Base-by-base conservation (phyloP, 2,329 filamentous ascomycete genomes). In the Allantophomopsis lycopodina region DNA sequence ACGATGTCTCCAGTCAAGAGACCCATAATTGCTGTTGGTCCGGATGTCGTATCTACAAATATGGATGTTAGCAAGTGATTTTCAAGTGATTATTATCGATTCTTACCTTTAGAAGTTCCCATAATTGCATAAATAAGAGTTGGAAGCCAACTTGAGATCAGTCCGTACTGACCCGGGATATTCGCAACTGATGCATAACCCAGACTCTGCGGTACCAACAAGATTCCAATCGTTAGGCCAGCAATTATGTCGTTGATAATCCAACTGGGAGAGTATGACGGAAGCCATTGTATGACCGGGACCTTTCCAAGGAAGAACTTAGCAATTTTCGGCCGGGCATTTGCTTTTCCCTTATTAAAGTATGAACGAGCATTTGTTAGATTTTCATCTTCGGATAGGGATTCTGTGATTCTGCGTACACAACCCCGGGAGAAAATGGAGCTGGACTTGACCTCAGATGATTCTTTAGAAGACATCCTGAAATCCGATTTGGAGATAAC, bases 1-100 rank as follows among this genome's bases (percentile, higher is more conserved):
- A 81, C 65, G 36, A 77, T 74, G 44, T 79, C 69, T n/a, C 73
- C 69, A 0, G 75, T 79, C 18, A 79, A 61, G 3, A 81, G 65
- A 11, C 75, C 75, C 43, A 81, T 71, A 15, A 80, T 69, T 0
- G 75, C 79, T 0, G 76, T 81, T 4, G 76, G 76, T 4, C 23
- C 23, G 11, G 23, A 28, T 28, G 23, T 28, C 23, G 23, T 28
- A 10, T 28, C 23, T 28, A 7, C 76, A 71, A 68, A 15, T 69
- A 1, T 73, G 76, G 2, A 79, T 54, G 51, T 75, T 71, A 72
- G 33, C 20, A 15, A 14, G 21, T 48, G 23, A 7, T 21, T 34
- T 8, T 5, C 17, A 21, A 15, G 23, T 28, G 23, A 3, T 12
- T 10, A 4, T 28, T 10, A 12, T 12, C 3, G 23, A 12, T 12